A percentile compares a stretch with the other conserved stretches of the same genome.
phyloP scores from a whole-genome alignment of 2,329 filamentous ascomycete species.

The Fusarium humuli region DNA sequence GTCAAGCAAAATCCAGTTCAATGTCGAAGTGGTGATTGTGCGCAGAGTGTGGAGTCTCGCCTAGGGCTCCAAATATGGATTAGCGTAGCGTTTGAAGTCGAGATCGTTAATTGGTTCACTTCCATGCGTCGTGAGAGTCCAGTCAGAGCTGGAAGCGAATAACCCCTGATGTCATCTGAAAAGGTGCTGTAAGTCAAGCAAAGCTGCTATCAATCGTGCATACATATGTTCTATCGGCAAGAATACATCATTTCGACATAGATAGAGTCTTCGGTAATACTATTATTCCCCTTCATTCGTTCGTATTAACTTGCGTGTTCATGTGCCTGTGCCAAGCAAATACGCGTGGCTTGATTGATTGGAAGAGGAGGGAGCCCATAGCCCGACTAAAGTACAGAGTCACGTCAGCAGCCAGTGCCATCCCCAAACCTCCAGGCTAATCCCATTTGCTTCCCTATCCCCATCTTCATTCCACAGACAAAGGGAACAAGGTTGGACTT shows the following conservation, averaged over 20 bases:
- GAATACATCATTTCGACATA: neutral
- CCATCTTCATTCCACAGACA: constrained; percentile 36
- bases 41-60: neutral
- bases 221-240: neutral
- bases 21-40: too few species aligned
- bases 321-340: constrained; percentile 31
- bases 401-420: constrained; percentile 39
- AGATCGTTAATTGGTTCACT: neutral
- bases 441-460: neutral
- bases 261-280: neutral
- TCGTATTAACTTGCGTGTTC: constrained; percentile 8
- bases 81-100: constrained; percentile 37
- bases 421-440: neutral
- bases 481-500: constrained; percentile 28
- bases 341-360: constrained; percentile 39
- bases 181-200: neutral
- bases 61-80: constrained; percentile 47
- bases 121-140: constrained; percentile 4
- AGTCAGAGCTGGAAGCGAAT: constrained; percentile 16
- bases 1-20: too few species aligned
- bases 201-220: neutral
- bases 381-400: constrained; percentile 23
- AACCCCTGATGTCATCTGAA: constrained; percentile 24
- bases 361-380: constrained; percentile 34
- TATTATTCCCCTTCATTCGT: neutral